Percentiles rank a stretch among this genome's conserved stretches.
Evolutionary conservation across 2,329 filamentous ascomycete species (phyloP).

Genomic region (Pseudofabraea citricarpa): DNA sequence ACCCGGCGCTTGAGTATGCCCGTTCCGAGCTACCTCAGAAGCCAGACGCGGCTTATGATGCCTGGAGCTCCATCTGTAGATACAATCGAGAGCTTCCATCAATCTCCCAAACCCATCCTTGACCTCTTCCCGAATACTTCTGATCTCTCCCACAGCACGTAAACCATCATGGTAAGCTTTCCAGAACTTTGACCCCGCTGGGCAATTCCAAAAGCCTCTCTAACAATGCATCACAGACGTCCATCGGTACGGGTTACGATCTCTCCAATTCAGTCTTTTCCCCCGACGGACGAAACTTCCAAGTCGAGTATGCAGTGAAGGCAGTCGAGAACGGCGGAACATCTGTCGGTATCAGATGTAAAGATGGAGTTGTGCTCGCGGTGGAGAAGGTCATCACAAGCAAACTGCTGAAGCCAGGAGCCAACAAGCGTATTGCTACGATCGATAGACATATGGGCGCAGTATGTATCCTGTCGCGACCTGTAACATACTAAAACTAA

Average conservation of each 20-base stretch:
- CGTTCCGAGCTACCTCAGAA: constrained; percentile 4
- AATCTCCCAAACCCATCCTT: background rate
- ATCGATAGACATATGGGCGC: constrained; percentile 91
- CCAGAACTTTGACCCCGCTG: background rate
- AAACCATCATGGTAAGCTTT: constrained; percentile 27
- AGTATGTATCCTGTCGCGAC: constrained; percentile 48
- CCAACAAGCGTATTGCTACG: constrained; percentile 96
- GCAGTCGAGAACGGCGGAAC: constrained; percentile 98
- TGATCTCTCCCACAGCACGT: constrained; percentile 3
- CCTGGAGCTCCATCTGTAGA: constrained; percentile 22
- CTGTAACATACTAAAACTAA: constrained; percentile 4
- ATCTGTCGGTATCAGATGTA: constrained; percentile 92
- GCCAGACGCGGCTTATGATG: constrained; percentile 24
- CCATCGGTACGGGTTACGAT: constrained; percentile 99
- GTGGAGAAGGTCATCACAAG: constrained; percentile 95
- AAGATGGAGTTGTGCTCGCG: constrained; percentile 92
- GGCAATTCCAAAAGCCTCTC: background rate
- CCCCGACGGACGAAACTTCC: constrained; percentile 97
- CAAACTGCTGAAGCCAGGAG: constrained; percentile 89
- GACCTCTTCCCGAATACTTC: background rate
- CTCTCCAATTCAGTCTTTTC: constrained; percentile 99
- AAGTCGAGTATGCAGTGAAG: constrained; percentile 98
- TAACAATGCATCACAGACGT: constrained; percentile 61
- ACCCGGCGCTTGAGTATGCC: background rate
- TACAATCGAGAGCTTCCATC: constrained; percentile 7